Percentiles rank a stretch among this genome's conserved stretches.
These are phyloP conservation scores for Peniophora sp. DNA, from an alignment of 1,284 basidiomycete species.

Conservation along the genomic window DNA sequence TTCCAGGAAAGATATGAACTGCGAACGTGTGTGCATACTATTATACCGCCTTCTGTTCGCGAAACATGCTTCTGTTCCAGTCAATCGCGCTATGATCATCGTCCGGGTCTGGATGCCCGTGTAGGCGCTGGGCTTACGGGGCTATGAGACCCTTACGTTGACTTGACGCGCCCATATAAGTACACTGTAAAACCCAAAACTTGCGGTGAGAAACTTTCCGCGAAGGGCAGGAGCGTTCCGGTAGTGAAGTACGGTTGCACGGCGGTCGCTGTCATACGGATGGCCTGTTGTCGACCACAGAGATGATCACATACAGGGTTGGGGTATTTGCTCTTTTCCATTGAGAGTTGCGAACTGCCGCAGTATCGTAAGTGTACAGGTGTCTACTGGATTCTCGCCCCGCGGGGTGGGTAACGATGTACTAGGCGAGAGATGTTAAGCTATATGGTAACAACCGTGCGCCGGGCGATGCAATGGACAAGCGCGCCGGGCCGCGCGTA, in stretches of 20 bases:
- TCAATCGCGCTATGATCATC: no score
- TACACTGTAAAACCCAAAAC: conserved; percentile 1
- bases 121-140: no score
- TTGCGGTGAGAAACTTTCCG: not conserved
- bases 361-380: not conserved
- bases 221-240: no score
- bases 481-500: not conserved
- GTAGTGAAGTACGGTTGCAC: no score
- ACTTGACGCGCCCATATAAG: not conserved
- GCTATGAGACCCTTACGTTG: no score
- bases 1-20: no score
- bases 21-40: no score
- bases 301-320: not conserved
- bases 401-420: not conserved
- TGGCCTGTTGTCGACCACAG: not conserved
- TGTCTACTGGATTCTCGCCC: not conserved
- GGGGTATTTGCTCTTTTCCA: not conserved
- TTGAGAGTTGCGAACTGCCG: not conserved
- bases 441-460: not conserved
- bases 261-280: no score
- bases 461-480: not conserved
- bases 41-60: no score
- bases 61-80: no score
- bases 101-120: no score
- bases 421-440: not conserved